Percentiles rank a stretch among this genome's conserved stretches.
Conservation (phyloP, 148 eudicot genomes). For the Fagopyrum esculentum region DNA sequence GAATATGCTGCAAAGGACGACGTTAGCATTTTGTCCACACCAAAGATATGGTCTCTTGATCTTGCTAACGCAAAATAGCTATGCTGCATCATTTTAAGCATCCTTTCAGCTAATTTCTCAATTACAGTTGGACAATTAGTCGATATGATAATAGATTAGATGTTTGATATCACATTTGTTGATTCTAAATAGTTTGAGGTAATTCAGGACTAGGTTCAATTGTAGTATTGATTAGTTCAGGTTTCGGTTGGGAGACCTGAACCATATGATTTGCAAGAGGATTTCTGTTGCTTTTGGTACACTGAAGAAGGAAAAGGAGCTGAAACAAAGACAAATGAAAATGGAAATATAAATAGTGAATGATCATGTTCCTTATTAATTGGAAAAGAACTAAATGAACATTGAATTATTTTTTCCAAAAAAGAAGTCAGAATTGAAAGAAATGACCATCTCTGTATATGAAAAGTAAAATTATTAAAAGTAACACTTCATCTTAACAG, state of each 20-base stretch:
- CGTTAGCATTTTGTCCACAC: constrained; percentile 47
- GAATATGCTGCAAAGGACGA: constrained; percentile 38
- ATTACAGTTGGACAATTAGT: not conserved
- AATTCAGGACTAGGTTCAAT: not conserved
- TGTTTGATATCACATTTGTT: not conserved
- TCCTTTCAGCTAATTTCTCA: not conserved
- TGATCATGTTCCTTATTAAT: no score
- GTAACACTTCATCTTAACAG: no score
- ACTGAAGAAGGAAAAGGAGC: not conserved
- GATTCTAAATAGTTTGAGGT: not conserved
- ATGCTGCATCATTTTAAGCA: not conserved
- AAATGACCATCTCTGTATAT: no score
- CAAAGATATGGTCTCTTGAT: constrained; percentile 40
- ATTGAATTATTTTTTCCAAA: no score
- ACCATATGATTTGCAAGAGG: not conserved
- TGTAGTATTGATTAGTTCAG: not conserved
- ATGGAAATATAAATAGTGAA: no score
- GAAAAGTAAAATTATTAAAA: no score
- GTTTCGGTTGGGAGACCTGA: not conserved
- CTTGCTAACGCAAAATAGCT: not conserved
- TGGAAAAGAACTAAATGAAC: no score
- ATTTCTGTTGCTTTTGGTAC: not conserved
- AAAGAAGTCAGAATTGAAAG: no score
- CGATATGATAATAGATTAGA: not conserved
- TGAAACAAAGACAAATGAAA: no score